Percentiles rank a stretch among this genome's conserved stretches.
Evolutionary conservation across 345 rosid species (phyloP).

Genomic region (Salix arbutifolia): DNA sequence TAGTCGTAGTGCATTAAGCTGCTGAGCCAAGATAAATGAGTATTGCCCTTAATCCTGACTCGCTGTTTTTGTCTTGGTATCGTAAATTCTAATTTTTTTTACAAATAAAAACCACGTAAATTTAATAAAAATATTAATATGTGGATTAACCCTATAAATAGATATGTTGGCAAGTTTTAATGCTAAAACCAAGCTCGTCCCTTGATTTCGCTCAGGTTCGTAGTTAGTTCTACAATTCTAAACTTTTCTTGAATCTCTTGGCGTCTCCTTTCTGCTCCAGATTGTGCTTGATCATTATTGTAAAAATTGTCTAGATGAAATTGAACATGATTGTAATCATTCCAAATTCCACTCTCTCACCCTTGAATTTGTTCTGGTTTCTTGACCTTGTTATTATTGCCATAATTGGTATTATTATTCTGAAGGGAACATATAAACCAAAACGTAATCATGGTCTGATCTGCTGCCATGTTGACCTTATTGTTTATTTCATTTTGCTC

Average conservation of each 20-base stretch:
- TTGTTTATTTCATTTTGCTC: slow-evolving; percentile 4
- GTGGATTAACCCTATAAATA: background rate
- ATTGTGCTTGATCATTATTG: slow-evolving; percentile 12
- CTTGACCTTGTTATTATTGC: slow-evolving; percentile 40
- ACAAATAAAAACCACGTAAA: no score
- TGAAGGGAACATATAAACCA: slow-evolving; percentile 69
- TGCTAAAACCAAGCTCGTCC: background rate
- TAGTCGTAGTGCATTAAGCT: background rate
- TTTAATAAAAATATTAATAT: no score
- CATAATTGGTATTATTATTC: slow-evolving; percentile 51
- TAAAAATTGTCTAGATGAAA: slow-evolving; percentile 14
- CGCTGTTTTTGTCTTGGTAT: background rate
- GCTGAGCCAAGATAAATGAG: background rate
- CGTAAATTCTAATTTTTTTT: background rate
- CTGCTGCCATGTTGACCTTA: slow-evolving; percentile 25
- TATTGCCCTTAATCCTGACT: background rate
- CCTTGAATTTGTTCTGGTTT: slow-evolving; percentile 38
- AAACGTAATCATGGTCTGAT: slow-evolving; percentile 44
- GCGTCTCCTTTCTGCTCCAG: background rate
- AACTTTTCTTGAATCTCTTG: background rate
- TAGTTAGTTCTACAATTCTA: background rate
- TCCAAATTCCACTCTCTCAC: slow-evolving; percentile 31
- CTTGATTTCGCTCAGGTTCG: background rate
- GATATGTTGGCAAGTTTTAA: background rate
- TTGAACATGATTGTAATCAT: slow-evolving; percentile 29